phyloP scores from a whole-genome alignment of 2,329 filamentous ascomycete species.

The Exophiala spinifera region DNA sequence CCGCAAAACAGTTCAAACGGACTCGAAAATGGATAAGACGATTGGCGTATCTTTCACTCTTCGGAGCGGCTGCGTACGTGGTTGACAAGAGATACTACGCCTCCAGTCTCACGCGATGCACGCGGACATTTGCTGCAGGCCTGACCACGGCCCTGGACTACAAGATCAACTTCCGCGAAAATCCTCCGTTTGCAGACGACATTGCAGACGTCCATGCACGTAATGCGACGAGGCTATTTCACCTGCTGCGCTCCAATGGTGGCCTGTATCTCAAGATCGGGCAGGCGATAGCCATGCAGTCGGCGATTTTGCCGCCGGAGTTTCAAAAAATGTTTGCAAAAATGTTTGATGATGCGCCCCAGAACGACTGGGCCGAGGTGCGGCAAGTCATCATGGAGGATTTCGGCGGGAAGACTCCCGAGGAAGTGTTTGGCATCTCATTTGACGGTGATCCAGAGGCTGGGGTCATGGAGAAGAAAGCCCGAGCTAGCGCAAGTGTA shows the following conservation, averaged over 20 bases:
- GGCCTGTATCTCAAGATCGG: slow-evolving; percentile 96
- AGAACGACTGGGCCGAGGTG: slow-evolving; percentile 83
- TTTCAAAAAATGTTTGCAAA: slow-evolving; percentile 93
- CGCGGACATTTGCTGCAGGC: slow-evolving; percentile 77
- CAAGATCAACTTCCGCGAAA: slow-evolving; percentile 87
- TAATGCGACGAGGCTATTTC: slow-evolving; percentile 77
- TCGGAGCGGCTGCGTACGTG: slow-evolving; percentile 62
- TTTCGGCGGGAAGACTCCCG: slow-evolving; percentile 76
- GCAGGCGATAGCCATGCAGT: slow-evolving; percentile 98
- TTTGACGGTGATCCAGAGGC: slow-evolving; percentile 65
- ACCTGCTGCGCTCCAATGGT: slow-evolving; percentile 80
- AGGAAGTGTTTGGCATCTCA: slow-evolving; percentile 90
- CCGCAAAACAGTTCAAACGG: slow-evolving; percentile 68
- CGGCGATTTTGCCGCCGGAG: slow-evolving; percentile 84
- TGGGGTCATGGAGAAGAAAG: slow-evolving; percentile 68
- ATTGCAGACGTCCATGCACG: slow-evolving; percentile 76
- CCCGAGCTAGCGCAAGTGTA: slow-evolving; percentile 76
- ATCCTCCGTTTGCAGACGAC: slow-evolving; percentile 70
- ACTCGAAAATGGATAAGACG: slow-evolving; percentile 75
- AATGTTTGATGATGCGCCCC: slow-evolving; percentile 97
- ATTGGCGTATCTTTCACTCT: slow-evolving; percentile 59
- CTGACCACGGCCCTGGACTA: slow-evolving; percentile 85
- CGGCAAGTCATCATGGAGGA: slow-evolving; percentile 83
- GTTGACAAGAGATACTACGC: slow-evolving; percentile 75
- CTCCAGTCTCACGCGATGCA: slow-evolving; percentile 71